These are phyloP conservation scores for Erodium texanum DNA, from an alignment of 441 rosid species.

Conservation along the genomic window DNA sequence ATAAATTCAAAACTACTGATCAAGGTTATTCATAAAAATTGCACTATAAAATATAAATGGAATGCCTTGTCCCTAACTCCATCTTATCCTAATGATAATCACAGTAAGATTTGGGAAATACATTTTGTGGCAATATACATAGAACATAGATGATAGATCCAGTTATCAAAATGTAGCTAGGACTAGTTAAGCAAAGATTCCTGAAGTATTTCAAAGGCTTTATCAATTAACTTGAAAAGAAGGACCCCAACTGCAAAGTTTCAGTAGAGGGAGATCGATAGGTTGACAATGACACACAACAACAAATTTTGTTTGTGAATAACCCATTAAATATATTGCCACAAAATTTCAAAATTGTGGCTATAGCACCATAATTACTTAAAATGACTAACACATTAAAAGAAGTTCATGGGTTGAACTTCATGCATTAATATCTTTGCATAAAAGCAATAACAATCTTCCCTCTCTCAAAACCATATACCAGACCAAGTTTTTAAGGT, in stretches of 20 bases:
- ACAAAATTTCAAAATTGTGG: neutral
- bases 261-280: neutral
- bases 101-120: neutral
- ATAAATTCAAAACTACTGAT: neutral
- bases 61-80: too few species aligned
- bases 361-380: neutral
- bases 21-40: neutral
- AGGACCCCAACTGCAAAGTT: neutral
- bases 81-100: neutral
- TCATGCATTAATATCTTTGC: neutral
- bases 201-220: neutral
- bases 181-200: neutral
- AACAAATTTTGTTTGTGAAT: neutral
- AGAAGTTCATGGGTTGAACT: neutral
- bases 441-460: neutral
- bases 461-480: too few species aligned
- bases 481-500: too few species aligned
- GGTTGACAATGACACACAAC: neutral
- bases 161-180: neutral
- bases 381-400: neutral
- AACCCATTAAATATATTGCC: neutral
- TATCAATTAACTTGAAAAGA: neutral
- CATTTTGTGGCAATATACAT: neutral
- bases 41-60: neutral
- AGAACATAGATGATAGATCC: neutral